These are phyloP conservation scores for Tolypocladium endophyticum DNA, from an alignment of 2,329 filamentous ascomycete species.

Conservation along the genomic window DNA sequence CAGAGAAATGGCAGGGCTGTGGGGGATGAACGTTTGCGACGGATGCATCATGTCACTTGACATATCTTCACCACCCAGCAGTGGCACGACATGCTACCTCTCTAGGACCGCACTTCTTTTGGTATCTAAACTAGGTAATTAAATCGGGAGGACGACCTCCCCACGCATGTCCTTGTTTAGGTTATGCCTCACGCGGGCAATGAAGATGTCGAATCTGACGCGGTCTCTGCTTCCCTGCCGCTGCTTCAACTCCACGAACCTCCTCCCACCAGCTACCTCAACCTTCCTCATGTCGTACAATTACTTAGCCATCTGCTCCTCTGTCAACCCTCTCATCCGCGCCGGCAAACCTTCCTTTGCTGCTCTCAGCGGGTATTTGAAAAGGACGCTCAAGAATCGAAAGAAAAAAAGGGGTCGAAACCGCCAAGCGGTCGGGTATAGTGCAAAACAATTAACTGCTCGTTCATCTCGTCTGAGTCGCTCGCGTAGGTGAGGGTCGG, in stretches of 20 bases:
- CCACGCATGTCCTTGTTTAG: slow-evolving; percentile 8
- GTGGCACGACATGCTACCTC: background rate
- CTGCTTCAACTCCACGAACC: background rate
- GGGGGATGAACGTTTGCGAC: too few species aligned
- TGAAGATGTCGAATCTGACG: slow-evolving; percentile 7
- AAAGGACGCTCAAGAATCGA: slow-evolving; percentile 5
- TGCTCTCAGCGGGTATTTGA: slow-evolving; percentile 5
- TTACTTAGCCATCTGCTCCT: background rate
- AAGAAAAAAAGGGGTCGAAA: background rate
- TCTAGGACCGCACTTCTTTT: slow-evolving; percentile 6
- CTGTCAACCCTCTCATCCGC: background rate
- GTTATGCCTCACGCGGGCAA: slow-evolving; percentile 3
- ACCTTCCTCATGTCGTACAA: background rate
- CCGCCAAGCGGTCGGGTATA: slow-evolving; percentile 4
- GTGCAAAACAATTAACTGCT: slow-evolving; percentile 5
- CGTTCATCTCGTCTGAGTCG: slow-evolving; percentile 3
- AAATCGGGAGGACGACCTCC: slow-evolving; percentile 8
- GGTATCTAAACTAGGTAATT: slow-evolving; percentile 14
- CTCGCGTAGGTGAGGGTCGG: slow-evolving; percentile 2
- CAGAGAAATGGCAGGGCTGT: background rate
- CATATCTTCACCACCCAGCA: background rate
- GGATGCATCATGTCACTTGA: background rate
- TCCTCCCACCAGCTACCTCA: background rate
- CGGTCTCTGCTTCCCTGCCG: background rate
- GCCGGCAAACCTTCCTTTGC: background rate